A percentile compares a stretch with the other conserved stretches of the same genome.
phyloP scores from a whole-genome alignment of 495 filamentous ascomycete species.

The Cetradonia linearis region DNA sequence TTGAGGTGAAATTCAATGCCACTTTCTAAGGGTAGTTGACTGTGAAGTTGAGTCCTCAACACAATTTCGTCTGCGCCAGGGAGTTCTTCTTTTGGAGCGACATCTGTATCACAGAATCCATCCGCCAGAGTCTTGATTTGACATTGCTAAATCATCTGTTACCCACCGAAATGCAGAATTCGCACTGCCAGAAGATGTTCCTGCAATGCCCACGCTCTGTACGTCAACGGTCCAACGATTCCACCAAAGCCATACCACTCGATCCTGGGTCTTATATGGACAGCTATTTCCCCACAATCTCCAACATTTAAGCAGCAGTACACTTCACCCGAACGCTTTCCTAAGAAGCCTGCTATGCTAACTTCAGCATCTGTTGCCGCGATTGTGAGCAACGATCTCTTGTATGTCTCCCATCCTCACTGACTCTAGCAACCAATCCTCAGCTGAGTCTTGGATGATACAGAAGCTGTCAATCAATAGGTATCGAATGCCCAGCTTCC shows the following conservation, averaged over 20 bases:
- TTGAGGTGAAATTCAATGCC: too few species aligned
- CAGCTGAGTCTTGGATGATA: slow-evolving; percentile 25
- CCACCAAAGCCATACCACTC: slow-evolving; percentile 9
- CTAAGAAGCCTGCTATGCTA: slow-evolving; percentile 4
- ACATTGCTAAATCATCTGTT: slow-evolving; percentile 23
- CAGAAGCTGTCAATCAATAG: slow-evolving; percentile 28
- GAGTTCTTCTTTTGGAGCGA: neutral
- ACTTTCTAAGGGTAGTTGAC: too few species aligned
- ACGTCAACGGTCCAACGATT: neutral
- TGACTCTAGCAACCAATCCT: slow-evolving; percentile 25
- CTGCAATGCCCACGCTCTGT: slow-evolving; percentile 23
- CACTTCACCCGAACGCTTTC: neutral
- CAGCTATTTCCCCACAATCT: neutral
- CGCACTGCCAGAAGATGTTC: slow-evolving; percentile 21
- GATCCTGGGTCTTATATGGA: slow-evolving; percentile 5
- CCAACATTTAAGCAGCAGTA: neutral
- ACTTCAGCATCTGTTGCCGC: slow-evolving; percentile 21
- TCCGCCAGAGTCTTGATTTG: neutral
- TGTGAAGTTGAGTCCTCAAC: neutral
- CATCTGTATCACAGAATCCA: neutral
- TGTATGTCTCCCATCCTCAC: slow-evolving; percentile 28
- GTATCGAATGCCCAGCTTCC: slow-evolving; percentile 19
- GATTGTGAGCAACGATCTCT: slow-evolving; percentile 30
- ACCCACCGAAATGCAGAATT: slow-evolving; percentile 21
- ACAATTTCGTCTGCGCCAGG: neutral